These are phyloP conservation scores for Ceratocystis colombiana DNA, from an alignment of 2,329 filamentous ascomycete species.

Conservation along the genomic window DNA sequence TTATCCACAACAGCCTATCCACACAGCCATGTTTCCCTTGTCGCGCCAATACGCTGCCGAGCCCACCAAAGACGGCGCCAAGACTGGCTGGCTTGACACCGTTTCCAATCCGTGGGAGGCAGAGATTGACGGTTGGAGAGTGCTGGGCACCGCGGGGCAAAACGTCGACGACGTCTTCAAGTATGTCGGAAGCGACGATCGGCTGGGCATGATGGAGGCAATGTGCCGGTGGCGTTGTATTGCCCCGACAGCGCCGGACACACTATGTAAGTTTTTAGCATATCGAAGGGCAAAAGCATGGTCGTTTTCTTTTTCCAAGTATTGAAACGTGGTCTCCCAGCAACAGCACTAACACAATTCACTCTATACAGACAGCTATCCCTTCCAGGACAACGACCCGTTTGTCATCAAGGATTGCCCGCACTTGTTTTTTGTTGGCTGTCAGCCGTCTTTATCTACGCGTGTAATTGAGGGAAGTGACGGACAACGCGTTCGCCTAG, in stretches of 20 bases:
- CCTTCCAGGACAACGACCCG: constrained; percentile 86
- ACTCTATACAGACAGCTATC: constrained; percentile 69
- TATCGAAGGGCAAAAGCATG: background rate
- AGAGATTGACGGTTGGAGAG: constrained; percentile 78
- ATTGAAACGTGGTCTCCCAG: background rate
- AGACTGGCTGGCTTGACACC: constrained; percentile 65
- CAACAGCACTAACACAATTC: background rate
- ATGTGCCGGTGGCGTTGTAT: constrained; percentile 87
- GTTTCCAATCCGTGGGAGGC: constrained; percentile 92
- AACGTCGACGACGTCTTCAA: constrained; percentile 90
- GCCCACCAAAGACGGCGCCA: constrained; percentile 30
- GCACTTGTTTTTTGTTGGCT: constrained; percentile 83
- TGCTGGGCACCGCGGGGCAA: constrained; percentile 81
- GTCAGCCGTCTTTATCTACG: constrained; percentile 69
- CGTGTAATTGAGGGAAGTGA: constrained; percentile 55
- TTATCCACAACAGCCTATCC: constrained; percentile 85
- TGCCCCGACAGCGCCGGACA: constrained; percentile 92
- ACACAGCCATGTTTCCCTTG: constrained; percentile 79
- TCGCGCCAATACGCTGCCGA: constrained; percentile 56
- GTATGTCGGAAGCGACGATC: constrained; percentile 69
- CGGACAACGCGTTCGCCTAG: constrained; percentile 61
- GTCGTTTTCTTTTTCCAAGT: background rate
- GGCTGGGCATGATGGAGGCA: constrained; percentile 83
- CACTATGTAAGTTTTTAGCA: constrained; percentile 57
- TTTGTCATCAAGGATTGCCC: constrained; percentile 79